Evolutionary conservation across 306 rosid species (phyloP).

Genomic region (Vigna radiata): DNA sequence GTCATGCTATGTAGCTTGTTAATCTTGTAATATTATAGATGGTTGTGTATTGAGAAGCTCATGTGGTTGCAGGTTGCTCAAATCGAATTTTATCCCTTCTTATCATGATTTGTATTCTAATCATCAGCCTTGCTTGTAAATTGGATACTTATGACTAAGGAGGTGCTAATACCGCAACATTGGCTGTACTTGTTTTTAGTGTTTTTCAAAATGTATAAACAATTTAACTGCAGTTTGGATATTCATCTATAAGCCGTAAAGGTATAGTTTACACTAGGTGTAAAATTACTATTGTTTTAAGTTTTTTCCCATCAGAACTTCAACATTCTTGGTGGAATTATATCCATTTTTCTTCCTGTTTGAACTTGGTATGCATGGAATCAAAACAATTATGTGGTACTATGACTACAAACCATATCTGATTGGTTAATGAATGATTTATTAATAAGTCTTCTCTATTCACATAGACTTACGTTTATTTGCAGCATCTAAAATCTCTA

Average conservation of each 20-base stretch:
- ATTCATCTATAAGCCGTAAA: not conserved
- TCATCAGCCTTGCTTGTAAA: not conserved
- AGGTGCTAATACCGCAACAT: not conserved
- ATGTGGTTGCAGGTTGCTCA: slow-evolving; percentile 6
- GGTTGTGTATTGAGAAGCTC: not conserved
- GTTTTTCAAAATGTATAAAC: not conserved
- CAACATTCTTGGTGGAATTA: not conserved
- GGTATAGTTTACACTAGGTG: not conserved
- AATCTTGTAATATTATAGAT: not conserved
- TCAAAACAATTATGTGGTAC: slow-evolving; percentile 3
- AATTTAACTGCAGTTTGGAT: not conserved
- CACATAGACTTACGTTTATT: slow-evolving; percentile 41
- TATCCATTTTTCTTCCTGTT: slow-evolving; percentile 7
- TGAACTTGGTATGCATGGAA: slow-evolving; percentile 1
- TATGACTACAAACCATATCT: slow-evolving; percentile 13
- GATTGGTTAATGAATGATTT: slow-evolving; percentile 23
- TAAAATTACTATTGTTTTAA: not conserved
- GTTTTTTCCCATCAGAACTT: slow-evolving; percentile 20
- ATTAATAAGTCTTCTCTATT: not conserved
- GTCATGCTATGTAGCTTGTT: no score
- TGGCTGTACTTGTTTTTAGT: not conserved
- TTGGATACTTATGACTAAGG: not conserved
- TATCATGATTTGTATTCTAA: no score
- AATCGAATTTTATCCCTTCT: not conserved
- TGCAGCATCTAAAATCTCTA: slow-evolving; percentile 64